Evolutionary conservation across 2,329 filamentous ascomycete species (phyloP), one percentile per base, ranked within the genome.

Genomic region (Hypocreales sp.): DNA sequence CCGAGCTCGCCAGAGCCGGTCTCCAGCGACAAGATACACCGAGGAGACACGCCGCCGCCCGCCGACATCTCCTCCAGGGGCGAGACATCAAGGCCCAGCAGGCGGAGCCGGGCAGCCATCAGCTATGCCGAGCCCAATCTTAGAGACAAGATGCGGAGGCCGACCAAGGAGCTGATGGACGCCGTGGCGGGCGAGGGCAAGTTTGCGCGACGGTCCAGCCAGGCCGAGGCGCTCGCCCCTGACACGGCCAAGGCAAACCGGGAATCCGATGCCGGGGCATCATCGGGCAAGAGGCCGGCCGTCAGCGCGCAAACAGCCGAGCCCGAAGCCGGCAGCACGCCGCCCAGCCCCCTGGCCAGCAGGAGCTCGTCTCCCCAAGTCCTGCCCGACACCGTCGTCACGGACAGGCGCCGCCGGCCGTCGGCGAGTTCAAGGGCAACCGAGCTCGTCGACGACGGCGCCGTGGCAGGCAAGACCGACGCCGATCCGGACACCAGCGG

Each of bases 51-150:
- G 0, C 70, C 72, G 3, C 72, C 72, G 5, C 71, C 71, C 5
- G 48, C 56, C 11, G 65, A 74, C 36, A 63, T 75, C 20, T 66
- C 61, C 7, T 55, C 52, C 7, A 60, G 50, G 20, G 62, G 65
- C 26, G 67, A 77, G 38, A 65, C 65, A 16, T 61, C 67, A 16
- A 65, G 81, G 24, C 67, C 70, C 14, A 77, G 73, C 39, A 62
- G 81, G 37, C 67, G 81, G 36, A 69, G 71, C 25, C 64, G 77
- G 40, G 56, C 69, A 8, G 63, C 72, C 26, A 67, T 90, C 34
- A 87, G 79, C 55, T 90, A 90, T 47, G 78, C 79, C 8, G 79
- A 87, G 47, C 81, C 81, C 2, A 87, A 79, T 41, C 58, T 90
- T 22, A 67, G 78, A 35, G 78, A 76, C 44, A 90, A 90, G 55